phyloP scores from a whole-genome alignment of 169 alveolate species.

The Plasmodium blacklocki region DNA sequence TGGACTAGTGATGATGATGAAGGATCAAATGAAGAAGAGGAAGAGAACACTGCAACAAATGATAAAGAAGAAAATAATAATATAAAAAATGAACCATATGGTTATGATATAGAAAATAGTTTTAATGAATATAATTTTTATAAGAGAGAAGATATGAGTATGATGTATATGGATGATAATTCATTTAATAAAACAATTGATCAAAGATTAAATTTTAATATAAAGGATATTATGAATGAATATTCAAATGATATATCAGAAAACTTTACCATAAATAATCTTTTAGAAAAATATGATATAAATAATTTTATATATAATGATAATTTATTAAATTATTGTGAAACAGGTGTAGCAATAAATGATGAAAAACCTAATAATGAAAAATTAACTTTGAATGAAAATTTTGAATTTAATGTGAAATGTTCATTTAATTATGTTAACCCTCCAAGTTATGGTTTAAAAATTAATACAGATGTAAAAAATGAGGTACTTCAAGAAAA shows the following conservation, averaged over 20 bases:
- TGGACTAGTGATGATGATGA: slow-evolving; percentile 88
- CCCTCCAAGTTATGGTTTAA: slow-evolving; percentile 27
- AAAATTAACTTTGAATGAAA: slow-evolving; percentile 18
- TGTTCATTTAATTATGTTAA: slow-evolving; percentile 35
- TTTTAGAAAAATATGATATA: slow-evolving; percentile 61
- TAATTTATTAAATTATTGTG: slow-evolving; percentile 58
- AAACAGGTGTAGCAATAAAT: slow-evolving; percentile 36
- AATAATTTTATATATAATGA: slow-evolving; percentile 62
- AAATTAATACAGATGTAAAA: not conserved
- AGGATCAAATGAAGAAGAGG: slow-evolving; percentile 29
- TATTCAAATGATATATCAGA: slow-evolving; percentile 25
- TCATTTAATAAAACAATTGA: slow-evolving; percentile 2
- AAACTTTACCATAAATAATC: slow-evolving; percentile 15
- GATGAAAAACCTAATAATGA: slow-evolving; percentile 36
- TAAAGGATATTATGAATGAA: slow-evolving; percentile 28
- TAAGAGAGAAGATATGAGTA: slow-evolving; percentile 23
- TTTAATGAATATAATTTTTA: slow-evolving; percentile 23
- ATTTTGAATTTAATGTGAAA: slow-evolving; percentile 27
- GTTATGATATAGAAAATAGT: slow-evolving; percentile 27
- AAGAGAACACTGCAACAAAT: slow-evolving; percentile 14
- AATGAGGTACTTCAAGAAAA: not conserved
- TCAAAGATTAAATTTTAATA: not conserved
- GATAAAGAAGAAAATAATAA: slow-evolving; percentile 45
- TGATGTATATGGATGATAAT: not conserved
- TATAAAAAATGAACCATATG: slow-evolving; percentile 11